Percentiles rank a stretch among this genome's conserved stretches.
Conservation (phyloP, 164 flowering plant genomes). For the grape (Vitis vinifera) region DNA sequence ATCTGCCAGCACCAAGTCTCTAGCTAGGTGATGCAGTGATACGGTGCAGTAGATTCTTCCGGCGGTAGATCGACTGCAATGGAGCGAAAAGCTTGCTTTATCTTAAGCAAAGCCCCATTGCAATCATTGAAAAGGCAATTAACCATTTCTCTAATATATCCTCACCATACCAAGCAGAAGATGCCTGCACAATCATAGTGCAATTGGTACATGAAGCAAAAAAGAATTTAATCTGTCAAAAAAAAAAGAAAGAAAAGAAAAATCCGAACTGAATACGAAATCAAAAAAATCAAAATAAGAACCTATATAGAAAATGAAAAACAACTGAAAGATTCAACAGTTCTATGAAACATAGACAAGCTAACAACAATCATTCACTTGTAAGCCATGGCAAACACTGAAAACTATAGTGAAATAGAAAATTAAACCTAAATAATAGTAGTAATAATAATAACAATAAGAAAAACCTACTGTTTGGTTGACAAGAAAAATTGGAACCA, state of each 20-base stretch:
- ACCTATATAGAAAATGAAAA: too few species aligned
- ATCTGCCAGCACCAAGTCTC: slow-evolving; percentile 98
- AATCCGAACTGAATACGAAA: not conserved
- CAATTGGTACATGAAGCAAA: slow-evolving; percentile 90
- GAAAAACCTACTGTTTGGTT: too few species aligned
- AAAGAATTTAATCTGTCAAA: slow-evolving; percentile 85
- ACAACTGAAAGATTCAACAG: too few species aligned
- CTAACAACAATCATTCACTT: too few species aligned
- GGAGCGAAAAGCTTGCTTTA: slow-evolving; percentile 98
- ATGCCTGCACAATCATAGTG: slow-evolving; percentile 95
- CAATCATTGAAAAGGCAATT: slow-evolving; percentile 98
- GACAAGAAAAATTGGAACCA: too few species aligned
- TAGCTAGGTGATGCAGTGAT: slow-evolving; percentile 95
- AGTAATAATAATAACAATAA: too few species aligned
- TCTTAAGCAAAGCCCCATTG: slow-evolving; percentile 93
- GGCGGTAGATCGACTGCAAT: slow-evolving; percentile 97
- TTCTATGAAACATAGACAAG: too few species aligned
- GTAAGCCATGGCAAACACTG: too few species aligned
- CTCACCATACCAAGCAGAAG: slow-evolving; percentile 98
- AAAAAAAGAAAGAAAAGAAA: not conserved
- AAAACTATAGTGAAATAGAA: too few species aligned
- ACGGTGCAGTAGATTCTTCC: slow-evolving; percentile 96
- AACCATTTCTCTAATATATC: slow-evolving; percentile 91
- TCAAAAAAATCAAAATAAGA: too few species aligned
- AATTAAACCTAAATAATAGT: too few species aligned